These are phyloP conservation scores for Litsea cubeba DNA, from an alignment of 164 flowering plant genomes.

Conservation along the genomic window DNA sequence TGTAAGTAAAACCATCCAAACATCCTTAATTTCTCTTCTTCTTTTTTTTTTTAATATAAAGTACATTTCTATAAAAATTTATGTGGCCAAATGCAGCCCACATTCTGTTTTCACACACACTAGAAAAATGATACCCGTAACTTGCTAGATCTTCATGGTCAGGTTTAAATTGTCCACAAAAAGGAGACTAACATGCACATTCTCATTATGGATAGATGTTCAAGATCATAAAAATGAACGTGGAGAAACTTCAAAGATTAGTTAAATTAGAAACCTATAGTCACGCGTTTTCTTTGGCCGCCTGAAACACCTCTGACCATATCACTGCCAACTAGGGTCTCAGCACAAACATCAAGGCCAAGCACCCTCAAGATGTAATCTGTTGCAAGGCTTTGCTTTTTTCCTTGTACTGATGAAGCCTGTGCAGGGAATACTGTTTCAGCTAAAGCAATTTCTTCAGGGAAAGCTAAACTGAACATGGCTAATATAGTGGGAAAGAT, in stretches of 20 bases:
- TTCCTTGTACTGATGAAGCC: constrained; percentile 75
- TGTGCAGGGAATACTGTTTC: constrained; percentile 20
- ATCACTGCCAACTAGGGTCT: constrained; percentile 78
- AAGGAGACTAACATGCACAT: no score
- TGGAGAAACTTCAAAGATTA: neutral
- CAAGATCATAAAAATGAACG: no score
- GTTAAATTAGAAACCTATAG: constrained; percentile 47
- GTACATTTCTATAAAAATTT: no score
- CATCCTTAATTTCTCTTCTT: no score
- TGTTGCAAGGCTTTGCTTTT: constrained; percentile 60
- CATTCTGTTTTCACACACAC: no score
- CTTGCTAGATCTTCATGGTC: no score
- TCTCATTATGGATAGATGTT: no score
- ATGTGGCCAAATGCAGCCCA: no score
- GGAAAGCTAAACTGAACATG: neutral
- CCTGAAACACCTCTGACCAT: constrained; percentile 95
- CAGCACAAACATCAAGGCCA: constrained; percentile 83
- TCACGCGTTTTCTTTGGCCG: constrained; percentile 88
- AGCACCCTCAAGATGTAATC: constrained; percentile 86
- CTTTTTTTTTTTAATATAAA: no score
- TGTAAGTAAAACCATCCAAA: no score
- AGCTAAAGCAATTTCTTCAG: neutral
- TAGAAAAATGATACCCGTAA: no score
- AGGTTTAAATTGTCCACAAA: no score
- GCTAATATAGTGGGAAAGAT: neutral